Percentiles rank a stretch among this genome's conserved stretches.
phyloP scores from a whole-genome alignment of 1,284 basidiomycete species.

The Peniophora sp. region DNA sequence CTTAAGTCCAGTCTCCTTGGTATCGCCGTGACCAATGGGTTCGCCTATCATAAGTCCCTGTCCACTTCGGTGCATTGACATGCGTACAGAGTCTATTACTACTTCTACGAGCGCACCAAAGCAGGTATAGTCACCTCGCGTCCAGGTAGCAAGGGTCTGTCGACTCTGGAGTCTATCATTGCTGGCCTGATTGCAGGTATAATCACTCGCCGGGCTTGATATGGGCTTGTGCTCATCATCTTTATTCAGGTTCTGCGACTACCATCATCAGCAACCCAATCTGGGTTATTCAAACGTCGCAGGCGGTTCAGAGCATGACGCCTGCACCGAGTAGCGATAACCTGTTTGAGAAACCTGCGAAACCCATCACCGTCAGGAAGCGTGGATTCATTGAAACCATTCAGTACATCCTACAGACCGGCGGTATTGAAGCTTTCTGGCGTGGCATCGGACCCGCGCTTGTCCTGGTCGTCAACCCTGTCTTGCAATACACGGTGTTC shows the following conservation, averaged over 20 bases:
- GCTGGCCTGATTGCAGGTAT: constrained; percentile 80
- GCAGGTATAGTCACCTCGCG: constrained; percentile 50
- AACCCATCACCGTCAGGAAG: constrained; percentile 31
- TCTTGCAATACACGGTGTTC: constrained; percentile 84
- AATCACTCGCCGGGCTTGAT: neutral
- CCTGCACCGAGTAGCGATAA: constrained; percentile 19
- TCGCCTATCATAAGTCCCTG: constrained; percentile 12
- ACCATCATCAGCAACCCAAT: constrained; percentile 91
- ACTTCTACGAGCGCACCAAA: constrained; percentile 72
- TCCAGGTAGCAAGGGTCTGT: constrained; percentile 59
- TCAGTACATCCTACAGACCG: constrained; percentile 66
- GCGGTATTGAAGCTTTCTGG: constrained; percentile 83
- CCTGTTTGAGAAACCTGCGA: constrained; percentile 16
- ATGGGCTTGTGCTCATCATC: neutral
- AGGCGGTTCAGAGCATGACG: constrained; percentile 60
- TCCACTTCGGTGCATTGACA: neutral
- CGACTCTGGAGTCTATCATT: constrained; percentile 83
- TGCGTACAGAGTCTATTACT: constrained; percentile 65
- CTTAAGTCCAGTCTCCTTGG: constrained; percentile 83
- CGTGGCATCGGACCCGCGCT: constrained; percentile 94
- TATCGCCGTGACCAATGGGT: constrained; percentile 92
- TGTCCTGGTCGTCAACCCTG: constrained; percentile 91
- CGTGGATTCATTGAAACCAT: constrained; percentile 67
- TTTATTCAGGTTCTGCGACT: constrained; percentile 71
- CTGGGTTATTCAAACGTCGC: constrained; percentile 93